Conservation (phyloP, 2,329 filamentous ascomycete genomes). For the Trichoderma guizhouense region DNA sequence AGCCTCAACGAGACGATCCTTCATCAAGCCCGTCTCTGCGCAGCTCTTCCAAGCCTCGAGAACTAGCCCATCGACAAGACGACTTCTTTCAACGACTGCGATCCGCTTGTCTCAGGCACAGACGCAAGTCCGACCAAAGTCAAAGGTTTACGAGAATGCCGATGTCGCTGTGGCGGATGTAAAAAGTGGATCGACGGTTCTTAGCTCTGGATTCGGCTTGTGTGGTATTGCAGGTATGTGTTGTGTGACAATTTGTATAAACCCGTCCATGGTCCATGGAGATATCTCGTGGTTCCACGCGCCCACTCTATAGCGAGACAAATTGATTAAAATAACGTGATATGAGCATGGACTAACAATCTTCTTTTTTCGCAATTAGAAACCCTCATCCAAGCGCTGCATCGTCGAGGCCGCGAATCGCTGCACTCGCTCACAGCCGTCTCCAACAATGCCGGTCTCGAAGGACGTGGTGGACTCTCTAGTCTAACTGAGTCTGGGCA, state of each 20-base stretch:
- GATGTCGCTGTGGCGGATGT: constrained; percentile 69
- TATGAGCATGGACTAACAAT: background rate
- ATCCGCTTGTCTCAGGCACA: constrained; percentile 18
- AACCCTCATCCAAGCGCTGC: constrained; percentile 68
- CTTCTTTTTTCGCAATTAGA: constrained; percentile 41
- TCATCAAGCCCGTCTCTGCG: background rate
- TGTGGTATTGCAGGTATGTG: constrained; percentile 66
- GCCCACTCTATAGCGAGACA: background rate
- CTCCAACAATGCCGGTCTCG: constrained; percentile 75
- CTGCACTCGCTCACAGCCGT: constrained; percentile 70
- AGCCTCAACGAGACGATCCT: background rate
- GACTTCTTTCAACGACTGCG: constrained; percentile 6
- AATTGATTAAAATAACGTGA: background rate
- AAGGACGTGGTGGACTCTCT: constrained; percentile 65
- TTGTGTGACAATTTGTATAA: background rate
- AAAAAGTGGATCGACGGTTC: constrained; percentile 64
- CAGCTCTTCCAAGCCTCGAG: background rate
- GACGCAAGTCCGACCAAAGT: constrained; percentile 29
- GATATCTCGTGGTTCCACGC: background rate
- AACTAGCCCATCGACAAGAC: background rate
- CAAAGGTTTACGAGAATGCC: constrained; percentile 53
- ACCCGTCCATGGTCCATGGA: background rate
- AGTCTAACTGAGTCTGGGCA: constrained; percentile 67
- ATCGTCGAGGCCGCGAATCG: constrained; percentile 54
- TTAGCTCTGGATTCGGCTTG: constrained; percentile 79